These are phyloP conservation scores for Hanseniaspora pseudoguilliermondii DNA, from an alignment of 805 yeast species.

Conservation along the genomic window DNA sequence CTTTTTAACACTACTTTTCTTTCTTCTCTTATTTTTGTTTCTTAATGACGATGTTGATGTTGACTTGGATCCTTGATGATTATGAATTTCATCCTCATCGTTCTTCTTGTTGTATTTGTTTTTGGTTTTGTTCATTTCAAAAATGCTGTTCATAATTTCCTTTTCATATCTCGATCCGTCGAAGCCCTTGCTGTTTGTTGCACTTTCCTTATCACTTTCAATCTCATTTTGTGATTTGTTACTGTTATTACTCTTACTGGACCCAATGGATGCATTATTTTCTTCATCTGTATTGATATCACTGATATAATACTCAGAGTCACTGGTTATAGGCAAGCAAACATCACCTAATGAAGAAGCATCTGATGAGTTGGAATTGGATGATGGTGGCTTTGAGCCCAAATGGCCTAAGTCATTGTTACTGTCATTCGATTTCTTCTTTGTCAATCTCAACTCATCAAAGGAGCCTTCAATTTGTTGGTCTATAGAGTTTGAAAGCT, in stretches of 20 bases:
- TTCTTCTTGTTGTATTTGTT: background rate
- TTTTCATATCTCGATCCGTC: slow-evolving; percentile 6
- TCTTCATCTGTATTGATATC: slow-evolving; percentile 16
- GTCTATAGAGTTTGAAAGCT: slow-evolving; percentile 34
- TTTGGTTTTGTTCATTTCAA: background rate
- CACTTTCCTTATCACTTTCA: background rate
- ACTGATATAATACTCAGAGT: slow-evolving; percentile 23
- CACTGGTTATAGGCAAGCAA: slow-evolving; percentile 65
- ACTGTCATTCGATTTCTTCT: slow-evolving; percentile 7
- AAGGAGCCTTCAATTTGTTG: slow-evolving; percentile 28
- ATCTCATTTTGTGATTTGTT: background rate
- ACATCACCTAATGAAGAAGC: slow-evolving; percentile 82
- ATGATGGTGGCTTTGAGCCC: slow-evolving; percentile 32
- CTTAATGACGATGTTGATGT: background rate
- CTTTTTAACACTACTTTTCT: slow-evolving; percentile 17
- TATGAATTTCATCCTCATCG: slow-evolving; percentile 1
- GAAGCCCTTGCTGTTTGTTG: slow-evolving; percentile 6
- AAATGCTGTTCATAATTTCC: slow-evolving; percentile 7
- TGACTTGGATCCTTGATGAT: background rate
- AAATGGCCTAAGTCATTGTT: slow-evolving; percentile 24
- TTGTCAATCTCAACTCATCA: slow-evolving; percentile 3
- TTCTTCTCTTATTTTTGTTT: slow-evolving; percentile 17
- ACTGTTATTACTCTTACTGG: background rate
- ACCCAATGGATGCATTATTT: background rate
- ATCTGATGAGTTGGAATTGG: slow-evolving; percentile 30